Evolutionary conservation across 495 filamentous ascomycete genomes (phyloP).

Genomic region (Neurospora sp.): DNA sequence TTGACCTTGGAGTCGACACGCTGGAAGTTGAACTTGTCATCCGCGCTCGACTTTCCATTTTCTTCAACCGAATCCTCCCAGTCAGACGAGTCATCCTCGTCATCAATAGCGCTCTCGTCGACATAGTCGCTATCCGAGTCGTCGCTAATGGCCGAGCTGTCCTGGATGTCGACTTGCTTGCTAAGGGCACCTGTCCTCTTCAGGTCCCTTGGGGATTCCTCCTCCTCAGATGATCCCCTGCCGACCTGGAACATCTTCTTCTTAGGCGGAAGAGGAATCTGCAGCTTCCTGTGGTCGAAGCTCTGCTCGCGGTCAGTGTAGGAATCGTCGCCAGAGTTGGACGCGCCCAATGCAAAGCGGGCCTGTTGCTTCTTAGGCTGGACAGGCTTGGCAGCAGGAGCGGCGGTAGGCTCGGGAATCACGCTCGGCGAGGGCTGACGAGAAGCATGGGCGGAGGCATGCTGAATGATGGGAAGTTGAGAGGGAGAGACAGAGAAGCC

Average conservation of each 20-base stretch:
- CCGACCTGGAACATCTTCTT: conserved; percentile 75
- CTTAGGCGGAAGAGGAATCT: conserved; percentile 39
- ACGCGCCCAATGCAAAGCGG: conserved; percentile 48
- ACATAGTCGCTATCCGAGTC: conserved; percentile 63
- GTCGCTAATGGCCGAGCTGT: conserved; percentile 52
- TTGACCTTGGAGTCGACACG: conserved; percentile 84
- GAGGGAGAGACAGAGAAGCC: conserved; percentile 88
- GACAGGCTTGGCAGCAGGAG: conserved; percentile 38
- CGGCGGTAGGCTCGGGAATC: conserved; percentile 36
- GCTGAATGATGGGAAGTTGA: conserved; percentile 53
- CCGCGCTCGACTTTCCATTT: conserved; percentile 68
- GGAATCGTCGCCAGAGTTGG: conserved; percentile 34
- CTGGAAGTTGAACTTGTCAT: conserved; percentile 72
- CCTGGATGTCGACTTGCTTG: conserved; percentile 59
- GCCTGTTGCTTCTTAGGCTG: conserved; percentile 39
- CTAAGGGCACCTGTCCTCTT: conserved; percentile 84
- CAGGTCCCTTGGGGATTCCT: conserved; percentile 59
- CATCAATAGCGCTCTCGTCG: conserved; percentile 77
- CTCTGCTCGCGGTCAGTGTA: conserved; percentile 34
- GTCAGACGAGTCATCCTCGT: conserved; percentile 77
- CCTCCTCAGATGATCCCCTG: conserved; percentile 66
- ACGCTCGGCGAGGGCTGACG: conserved; percentile 17
- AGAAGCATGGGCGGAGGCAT: conserved; percentile 16
- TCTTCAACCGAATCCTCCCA: conserved; percentile 94
- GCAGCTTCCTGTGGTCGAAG: conserved; percentile 37